phyloP scores from a whole-genome alignment of 2,329 filamentous ascomycete species.

The Pseudopyricularia javanii region DNA sequence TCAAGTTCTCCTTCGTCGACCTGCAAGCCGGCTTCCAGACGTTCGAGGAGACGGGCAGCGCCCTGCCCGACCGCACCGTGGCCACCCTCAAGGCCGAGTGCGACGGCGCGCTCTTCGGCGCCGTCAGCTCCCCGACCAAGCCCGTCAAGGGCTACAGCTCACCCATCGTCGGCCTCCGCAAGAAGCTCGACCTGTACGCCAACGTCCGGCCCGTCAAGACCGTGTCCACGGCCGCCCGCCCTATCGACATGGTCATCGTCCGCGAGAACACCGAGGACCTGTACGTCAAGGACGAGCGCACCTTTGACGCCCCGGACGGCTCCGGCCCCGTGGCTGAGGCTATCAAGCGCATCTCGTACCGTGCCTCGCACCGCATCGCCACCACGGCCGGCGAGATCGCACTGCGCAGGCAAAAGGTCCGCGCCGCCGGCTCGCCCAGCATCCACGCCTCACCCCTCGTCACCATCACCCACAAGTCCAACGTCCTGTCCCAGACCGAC shows the following conservation, averaged over 20 bases:
- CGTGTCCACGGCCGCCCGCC: slow-evolving; percentile 48
- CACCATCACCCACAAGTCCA: slow-evolving; percentile 97
- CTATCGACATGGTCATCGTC: slow-evolving; percentile 94
- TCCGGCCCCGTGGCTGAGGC: slow-evolving; percentile 82
- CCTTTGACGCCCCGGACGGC: slow-evolving; percentile 56
- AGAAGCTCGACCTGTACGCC: slow-evolving; percentile 88
- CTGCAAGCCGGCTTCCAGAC: slow-evolving; percentile 88
- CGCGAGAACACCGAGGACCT: slow-evolving; percentile 98
- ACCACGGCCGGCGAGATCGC: slow-evolving; percentile 93
- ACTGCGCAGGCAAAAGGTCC: slow-evolving; percentile 69
- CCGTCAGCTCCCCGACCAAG: slow-evolving; percentile 81
- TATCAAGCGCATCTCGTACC: slow-evolving; percentile 91
- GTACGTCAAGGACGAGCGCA: slow-evolving; percentile 94
- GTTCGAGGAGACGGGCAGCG: slow-evolving; percentile 79
- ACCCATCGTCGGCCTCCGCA: slow-evolving; percentile 92
- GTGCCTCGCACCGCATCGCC: slow-evolving; percentile 74
- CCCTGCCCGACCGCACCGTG: slow-evolving; percentile 83
- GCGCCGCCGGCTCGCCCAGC: slow-evolving; percentile 42
- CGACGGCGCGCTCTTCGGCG: slow-evolving; percentile 91
- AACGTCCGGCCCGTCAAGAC: slow-evolving; percentile 96
- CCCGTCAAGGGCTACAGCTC: slow-evolving; percentile 92
- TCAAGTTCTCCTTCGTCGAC: slow-evolving; percentile 90
- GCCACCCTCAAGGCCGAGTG: slow-evolving; percentile 82
- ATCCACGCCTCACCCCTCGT: slow-evolving; percentile 64
- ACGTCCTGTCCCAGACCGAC: slow-evolving; percentile 92